A percentile compares a stretch with the other conserved stretches of the same genome.
These are phyloP conservation scores for Plasmodium knowlesi DNA, from an alignment of 169 alveolate species.

Conservation along the genomic window DNA sequence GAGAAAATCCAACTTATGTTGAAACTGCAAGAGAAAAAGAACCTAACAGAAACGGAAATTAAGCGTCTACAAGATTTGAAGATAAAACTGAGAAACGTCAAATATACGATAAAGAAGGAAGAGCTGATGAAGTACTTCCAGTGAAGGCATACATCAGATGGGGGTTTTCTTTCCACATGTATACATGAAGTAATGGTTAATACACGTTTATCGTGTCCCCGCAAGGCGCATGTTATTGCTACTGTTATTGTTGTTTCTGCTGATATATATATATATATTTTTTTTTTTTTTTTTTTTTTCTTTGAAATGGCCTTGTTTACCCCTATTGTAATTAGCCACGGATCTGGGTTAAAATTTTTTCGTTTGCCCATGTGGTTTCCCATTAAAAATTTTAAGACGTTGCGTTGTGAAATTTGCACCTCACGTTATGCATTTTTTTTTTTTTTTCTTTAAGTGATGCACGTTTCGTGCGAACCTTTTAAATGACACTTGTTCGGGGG, in stretches of 20 bases:
- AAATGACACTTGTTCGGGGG: background rate
- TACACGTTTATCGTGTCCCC: background rate
- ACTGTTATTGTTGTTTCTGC: no score
- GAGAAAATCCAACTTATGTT: conserved; percentile 43
- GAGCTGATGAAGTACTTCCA: conserved; percentile 39
- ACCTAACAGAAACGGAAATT: conserved; percentile 56
- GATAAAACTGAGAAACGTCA: conserved; percentile 22
- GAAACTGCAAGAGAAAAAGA: conserved; percentile 24
- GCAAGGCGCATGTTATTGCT: background rate
- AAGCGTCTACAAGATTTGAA: conserved; percentile 60
- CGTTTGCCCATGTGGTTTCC: background rate
- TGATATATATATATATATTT: background rate
- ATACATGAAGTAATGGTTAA: background rate
- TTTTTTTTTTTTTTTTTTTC: conserved; percentile 3
- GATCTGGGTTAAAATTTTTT: background rate
- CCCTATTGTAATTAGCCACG: background rate
- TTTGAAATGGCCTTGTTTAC: background rate
- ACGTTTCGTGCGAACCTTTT: background rate
- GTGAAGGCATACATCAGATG: background rate
- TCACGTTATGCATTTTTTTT: background rate
- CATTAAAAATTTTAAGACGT: background rate
- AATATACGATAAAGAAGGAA: conserved; percentile 44
- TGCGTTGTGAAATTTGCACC: background rate
- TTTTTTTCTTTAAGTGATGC: background rate
- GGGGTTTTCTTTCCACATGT: background rate